phyloP scores from a whole-genome alignment of 306 rosid species.

The Gynostemma pentaphyllum region DNA sequence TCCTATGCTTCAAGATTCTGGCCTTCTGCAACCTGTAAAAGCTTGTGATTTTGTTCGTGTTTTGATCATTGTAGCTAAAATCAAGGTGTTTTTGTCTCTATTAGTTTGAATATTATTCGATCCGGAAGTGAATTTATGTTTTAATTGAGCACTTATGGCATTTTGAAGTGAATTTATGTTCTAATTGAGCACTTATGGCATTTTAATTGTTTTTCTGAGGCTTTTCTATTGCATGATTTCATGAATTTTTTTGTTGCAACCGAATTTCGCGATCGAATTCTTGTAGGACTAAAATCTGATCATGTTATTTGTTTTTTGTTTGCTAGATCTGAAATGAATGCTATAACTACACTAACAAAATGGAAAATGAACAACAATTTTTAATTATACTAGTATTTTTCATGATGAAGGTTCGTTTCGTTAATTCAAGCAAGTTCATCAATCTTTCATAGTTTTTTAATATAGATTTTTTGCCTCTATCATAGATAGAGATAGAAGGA shows the following conservation, averaged over 20 bases:
- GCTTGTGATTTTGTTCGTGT: not conserved
- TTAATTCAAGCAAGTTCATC: not conserved
- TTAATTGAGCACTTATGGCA: not conserved
- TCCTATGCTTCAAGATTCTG: not conserved
- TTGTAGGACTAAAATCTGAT: not conserved
- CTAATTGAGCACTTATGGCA: not conserved
- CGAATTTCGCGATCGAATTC: not conserved
- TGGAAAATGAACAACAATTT: not conserved
- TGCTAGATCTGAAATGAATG: not conserved
- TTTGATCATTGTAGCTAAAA: not conserved
- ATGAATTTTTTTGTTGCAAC: not conserved
- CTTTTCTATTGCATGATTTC: not conserved
- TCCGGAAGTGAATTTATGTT: not conserved
- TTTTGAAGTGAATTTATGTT: not conserved
- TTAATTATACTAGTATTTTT: not conserved
- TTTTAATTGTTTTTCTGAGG: not conserved
- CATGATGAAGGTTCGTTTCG: not conserved
- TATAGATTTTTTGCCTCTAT: not conserved
- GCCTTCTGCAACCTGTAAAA: not conserved
- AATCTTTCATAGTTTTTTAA: not conserved
- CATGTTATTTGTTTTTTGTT: not conserved
- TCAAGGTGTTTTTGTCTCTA: not conserved
- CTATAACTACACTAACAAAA: not conserved
- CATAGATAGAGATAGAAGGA: constrained; percentile 9
- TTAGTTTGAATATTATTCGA: not conserved